Evolutionary conservation across 768 basidiomycete species (phyloP), one percentile per base, ranked within the genome.

Genomic region (Trametes cingulata): DNA sequence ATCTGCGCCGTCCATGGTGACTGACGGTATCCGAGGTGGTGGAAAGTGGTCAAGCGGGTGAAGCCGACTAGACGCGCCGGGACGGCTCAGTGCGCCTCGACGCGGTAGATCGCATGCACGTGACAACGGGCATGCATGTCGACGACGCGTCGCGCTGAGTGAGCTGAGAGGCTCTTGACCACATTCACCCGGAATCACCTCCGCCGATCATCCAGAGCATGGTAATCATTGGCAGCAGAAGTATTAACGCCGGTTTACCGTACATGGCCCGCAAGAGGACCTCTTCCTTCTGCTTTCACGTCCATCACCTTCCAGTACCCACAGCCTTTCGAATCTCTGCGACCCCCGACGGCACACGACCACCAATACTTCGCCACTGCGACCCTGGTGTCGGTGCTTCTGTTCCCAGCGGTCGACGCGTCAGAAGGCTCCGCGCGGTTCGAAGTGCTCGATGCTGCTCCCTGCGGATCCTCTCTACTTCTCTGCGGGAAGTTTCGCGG

Each of bases 281-380:
- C 85, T 67, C 91, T 77, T 17, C 85, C 84, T 71, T 93, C 91
- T 6, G 74, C 78, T 42, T 77, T 69, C 76, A 87, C 82, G 70
- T 92, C 84, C 83, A 93, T 78, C 7, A 86, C 77, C 65, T 82
- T 85, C 88, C 90, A 91, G 58, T 84, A 83, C 27, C 80, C 79
- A 64, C 91, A 93, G 0, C 88, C 89, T 70, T 91, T 90, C 3
- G 91, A 91, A 10, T 93, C 87, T 59, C 91, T 91, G 71, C 91
- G 89, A n/a, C 87, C 87, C 0, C 88, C 89, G 1, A 87, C 88
- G 65, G 88, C 86, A 65, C 91, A 93, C 24, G 81, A 76, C 88
- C 88, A 93, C 87, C 91, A 93, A 68, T 91, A 92, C 46, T 76
- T 78, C 70, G 24, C 80, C 79, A 65, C 83, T 79, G 29, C 29